Conservation (phyloP, 2,329 filamentous ascomycete species). For the Anisogramma anomala region DNA sequence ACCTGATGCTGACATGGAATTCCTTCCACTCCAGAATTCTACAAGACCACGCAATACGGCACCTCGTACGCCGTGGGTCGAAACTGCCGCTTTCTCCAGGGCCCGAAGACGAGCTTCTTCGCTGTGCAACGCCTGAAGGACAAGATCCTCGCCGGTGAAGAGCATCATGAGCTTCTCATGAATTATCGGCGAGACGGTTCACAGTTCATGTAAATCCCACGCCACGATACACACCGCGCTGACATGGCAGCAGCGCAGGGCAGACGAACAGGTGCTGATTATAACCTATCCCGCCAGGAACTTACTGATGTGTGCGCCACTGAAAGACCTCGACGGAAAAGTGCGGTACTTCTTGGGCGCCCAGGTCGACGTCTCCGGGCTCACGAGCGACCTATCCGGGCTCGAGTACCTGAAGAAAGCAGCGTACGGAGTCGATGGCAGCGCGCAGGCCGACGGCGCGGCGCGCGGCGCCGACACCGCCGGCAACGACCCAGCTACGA, state of each 20-base stretch:
- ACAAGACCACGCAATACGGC: constrained; percentile 13
- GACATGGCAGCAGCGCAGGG: no score
- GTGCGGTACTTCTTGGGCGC: constrained; percentile 60
- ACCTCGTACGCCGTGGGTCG: constrained; percentile 56
- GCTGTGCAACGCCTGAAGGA: constrained; percentile 52
- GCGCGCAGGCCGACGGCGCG: constrained; percentile 13
- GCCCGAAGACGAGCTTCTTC: constrained; percentile 54
- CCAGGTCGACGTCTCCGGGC: constrained; percentile 58
- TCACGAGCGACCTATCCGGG: constrained; percentile 54
- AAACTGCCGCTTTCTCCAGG: constrained; percentile 70
- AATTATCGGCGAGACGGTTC: constrained; percentile 68
- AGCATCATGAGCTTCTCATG: constrained; percentile 62
- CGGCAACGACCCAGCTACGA: constrained; percentile 37
- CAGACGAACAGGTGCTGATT: no score
- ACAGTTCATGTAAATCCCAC: background rate
- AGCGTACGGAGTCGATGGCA: constrained; percentile 19
- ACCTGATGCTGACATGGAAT: background rate
- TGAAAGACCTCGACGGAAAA: constrained; percentile 54
- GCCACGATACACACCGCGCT: no score
- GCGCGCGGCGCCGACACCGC: background rate
- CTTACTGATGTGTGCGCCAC: constrained; percentile 57
- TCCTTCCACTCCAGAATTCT: constrained; percentile 38
- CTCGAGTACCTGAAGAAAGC: constrained; percentile 46
- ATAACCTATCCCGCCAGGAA: constrained; percentile 76
- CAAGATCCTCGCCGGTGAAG: constrained; percentile 49